Evolutionary conservation across 164 flowering plant species (phyloP).

Genomic region (Aristolochia fimbriata): DNA sequence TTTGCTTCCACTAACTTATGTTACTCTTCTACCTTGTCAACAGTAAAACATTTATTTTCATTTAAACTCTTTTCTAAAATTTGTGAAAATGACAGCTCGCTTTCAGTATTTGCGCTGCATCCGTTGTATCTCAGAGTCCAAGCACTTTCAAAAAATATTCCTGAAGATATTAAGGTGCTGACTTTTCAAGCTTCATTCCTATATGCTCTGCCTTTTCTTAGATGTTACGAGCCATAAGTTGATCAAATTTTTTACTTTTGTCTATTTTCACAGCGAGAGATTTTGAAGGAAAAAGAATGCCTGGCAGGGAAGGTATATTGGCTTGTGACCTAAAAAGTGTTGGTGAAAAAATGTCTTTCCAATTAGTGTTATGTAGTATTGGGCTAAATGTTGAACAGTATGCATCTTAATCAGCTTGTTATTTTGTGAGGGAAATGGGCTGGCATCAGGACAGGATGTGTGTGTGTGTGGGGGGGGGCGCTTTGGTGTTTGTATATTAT

Average conservation of each 20-base stretch:
- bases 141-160: conserved; percentile 63
- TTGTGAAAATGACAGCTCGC: conserved; percentile 57
- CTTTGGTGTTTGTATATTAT: too few species aligned
- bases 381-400: too few species aligned
- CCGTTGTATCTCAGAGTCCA: conserved; percentile 85
- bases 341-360: too few species aligned
- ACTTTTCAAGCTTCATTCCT: not conserved
- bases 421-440: too few species aligned
- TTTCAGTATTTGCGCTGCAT: conserved; percentile 94
- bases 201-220: not conserved
- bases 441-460: too few species aligned
- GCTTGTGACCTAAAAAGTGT: too few species aligned
- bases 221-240: not conserved
- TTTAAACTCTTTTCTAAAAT: not conserved
- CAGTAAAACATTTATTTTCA: not conserved
- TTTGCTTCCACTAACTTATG: too few species aligned
- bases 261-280: conserved; percentile 59
- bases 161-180: conserved; percentile 67
- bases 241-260: conserved; percentile 3
- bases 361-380: too few species aligned
- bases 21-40: too few species aligned
- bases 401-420: too few species aligned
- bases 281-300: conserved; percentile 41
- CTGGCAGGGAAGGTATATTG: conserved; percentile 58
- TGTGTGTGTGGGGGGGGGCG: too few species aligned